Conservation (phyloP, 2,329 filamentous ascomycete genomes). For the Cordyceps farinosa region DNA sequence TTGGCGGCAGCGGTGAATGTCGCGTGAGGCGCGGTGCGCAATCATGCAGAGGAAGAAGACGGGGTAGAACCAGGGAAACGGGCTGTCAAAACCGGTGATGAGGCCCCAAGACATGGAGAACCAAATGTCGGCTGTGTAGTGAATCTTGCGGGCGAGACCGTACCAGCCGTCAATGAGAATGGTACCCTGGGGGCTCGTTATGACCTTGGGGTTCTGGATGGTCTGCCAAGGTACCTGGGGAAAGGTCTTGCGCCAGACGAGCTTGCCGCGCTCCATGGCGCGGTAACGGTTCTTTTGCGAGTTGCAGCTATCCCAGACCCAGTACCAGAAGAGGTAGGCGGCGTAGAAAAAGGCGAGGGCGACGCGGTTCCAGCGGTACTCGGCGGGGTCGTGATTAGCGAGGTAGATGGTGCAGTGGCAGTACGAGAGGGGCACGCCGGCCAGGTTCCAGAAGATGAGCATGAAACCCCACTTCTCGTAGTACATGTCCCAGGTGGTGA, state of each 20-base stretch:
- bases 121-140: slow-evolving; percentile 48
- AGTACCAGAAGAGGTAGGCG: slow-evolving; percentile 80
- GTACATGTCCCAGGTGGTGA: slow-evolving; percentile 94
- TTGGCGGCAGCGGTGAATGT: slow-evolving; percentile 70
- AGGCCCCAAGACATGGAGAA: slow-evolving; percentile 51
- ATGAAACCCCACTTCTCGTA: slow-evolving; percentile 97
- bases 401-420: slow-evolving; percentile 92
- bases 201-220: slow-evolving; percentile 32
- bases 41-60: slow-evolving; percentile 83
- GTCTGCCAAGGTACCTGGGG: slow-evolving; percentile 87
- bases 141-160: slow-evolving; percentile 62
- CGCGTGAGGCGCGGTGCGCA: slow-evolving; percentile 69
- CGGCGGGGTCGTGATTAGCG: slow-evolving; percentile 74
- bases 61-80: slow-evolving; percentile 89
- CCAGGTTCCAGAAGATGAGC: slow-evolving; percentile 97
- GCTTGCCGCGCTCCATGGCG: slow-evolving; percentile 69
- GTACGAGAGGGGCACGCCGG: slow-evolving; percentile 85
- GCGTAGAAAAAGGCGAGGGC: slow-evolving; percentile 62
- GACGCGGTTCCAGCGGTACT: slow-evolving; percentile 72
- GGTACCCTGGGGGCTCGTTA: slow-evolving; percentile 67
- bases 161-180: slow-evolving; percentile 87
- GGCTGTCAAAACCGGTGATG: slow-evolving; percentile 56
- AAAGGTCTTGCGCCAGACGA: slow-evolving; percentile 72
- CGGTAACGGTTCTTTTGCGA: slow-evolving; percentile 93
- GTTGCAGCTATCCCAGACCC: slow-evolving; percentile 89